Conservation (phyloP, 106 monocot species). For the Dioscorea alata region DNA sequence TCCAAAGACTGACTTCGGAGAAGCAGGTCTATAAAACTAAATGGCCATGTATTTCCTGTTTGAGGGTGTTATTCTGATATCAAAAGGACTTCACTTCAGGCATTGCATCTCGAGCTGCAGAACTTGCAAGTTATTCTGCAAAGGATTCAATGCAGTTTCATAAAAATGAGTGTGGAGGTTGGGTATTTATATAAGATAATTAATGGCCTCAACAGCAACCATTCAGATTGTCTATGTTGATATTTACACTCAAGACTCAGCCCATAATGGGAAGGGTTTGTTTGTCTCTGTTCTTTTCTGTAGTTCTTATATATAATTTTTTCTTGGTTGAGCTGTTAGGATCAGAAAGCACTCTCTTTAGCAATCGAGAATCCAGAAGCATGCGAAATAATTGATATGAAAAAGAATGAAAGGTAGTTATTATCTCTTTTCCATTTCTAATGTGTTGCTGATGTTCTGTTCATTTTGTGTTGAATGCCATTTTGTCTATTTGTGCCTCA, state of each 20-base stretch:
- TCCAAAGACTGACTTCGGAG: conserved; percentile 17
- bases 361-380: conserved; percentile 4
- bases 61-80: neutral
- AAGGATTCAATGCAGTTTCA: conserved; percentile 6
- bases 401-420: conserved; percentile 6
- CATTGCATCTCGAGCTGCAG: conserved; percentile 12
- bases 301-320: neutral
- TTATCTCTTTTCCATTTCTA: neutral
- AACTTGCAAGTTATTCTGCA: conserved; percentile 11
- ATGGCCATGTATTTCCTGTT: neutral
- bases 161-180: conserved; percentile 11
- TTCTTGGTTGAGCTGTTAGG: neutral
- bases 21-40: conserved; percentile 16
- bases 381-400: neutral
- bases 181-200: neutral
- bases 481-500: neutral
- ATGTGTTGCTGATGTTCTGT: neutral
- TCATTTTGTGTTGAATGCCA: neutral
- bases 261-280: neutral
- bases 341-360: neutral
- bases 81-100: conserved; percentile 3
- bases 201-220: neutral
- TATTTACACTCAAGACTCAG: neutral
- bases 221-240: neutral
- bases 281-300: neutral